Evolutionary conservation across 2,329 filamentous ascomycete species (phyloP), one percentile per base, ranked within the genome.

Genomic region (Cercospora citrullina): DNA sequence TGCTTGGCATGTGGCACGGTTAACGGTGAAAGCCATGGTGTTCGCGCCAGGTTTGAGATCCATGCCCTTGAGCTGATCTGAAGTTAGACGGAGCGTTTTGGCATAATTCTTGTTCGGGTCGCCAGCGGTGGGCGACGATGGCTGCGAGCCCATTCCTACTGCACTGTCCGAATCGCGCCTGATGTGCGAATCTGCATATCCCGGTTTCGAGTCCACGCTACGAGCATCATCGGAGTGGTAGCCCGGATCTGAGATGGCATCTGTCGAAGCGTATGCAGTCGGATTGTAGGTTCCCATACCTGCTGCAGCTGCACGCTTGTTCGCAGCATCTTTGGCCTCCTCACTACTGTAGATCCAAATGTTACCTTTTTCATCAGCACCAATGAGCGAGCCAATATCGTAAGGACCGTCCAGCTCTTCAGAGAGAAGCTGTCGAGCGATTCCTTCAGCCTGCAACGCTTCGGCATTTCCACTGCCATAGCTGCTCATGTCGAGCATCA

Each of bases 301-400:
- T 61, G 70, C 58, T 36, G 74, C 70, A 36, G 48, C 62, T 2
- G 85, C 83, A 74, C 85, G 84, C 42, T 90, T 89, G 82, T 90
- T 90, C 33, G 94, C 94, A 6, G 91, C 91, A 75, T 95, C 91
- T 77, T 97, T 98, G 26, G 95, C 93, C 76, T 97, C 94, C 79
- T 98, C 94, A 75, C 94, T 98, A 81, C 93, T 95, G 82, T 99
- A 99, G 72, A 99, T 98, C 94, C 95, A 98, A n/a, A 99, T 85
- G 75, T 99, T 99, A 6, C 95, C 95, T 68, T 95, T 89, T 76
- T 96, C 93, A 77, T 99, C 95, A 55, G 95, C 94, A 12, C 94
- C 95, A 74, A 99, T 97, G 31, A 99, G 85, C 1, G 94, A 91
- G 5, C 95, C 95, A 74, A 99, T 96, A 77, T 99, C 95, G 79